Base-by-base conservation (phyloP, 2,329 filamentous ascomycete genomes). In the Zymoseptoria crescenta region DNA sequence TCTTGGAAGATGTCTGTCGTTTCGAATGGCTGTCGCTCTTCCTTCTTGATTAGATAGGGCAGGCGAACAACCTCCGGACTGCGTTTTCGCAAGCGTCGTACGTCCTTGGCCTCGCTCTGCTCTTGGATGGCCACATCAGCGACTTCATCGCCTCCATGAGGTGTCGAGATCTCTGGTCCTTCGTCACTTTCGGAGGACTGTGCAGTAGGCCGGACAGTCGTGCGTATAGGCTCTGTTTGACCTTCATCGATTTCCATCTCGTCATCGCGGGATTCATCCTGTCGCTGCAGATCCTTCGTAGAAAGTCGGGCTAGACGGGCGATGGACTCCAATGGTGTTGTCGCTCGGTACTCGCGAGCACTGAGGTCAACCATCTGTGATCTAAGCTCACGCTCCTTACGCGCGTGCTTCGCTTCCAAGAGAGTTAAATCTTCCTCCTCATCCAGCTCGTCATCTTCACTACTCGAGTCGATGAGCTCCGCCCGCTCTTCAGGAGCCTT, bases 361-460 rank as follows among this genome's bases (percentile, higher is more conserved):
- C 74, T 77, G 7, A 80, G 63, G 57, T 80, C 76, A 21, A 76
- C 69, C 56, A 75, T 72, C 60, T 75, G 74, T 3, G 75, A 69
- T 62, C 76, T 75, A 5, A 80, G 69, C 54, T 72, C 69, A 10
- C 76, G 69, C 63, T 77, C 78, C 59, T 77, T 73, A 8, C 74
- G 70, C 50, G 77, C 76, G 61, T 77, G 79, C 54, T 76, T 79
- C 4, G 74, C 75, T 65, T 79, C 75, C 20, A 74, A 74, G 30
- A 77, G 72, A 8, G 75, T 75, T 56, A 77, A 74, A 56, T 79
- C 77, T 62, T 79, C 76, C 59, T 80, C 76, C 54, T 76, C 76
- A 55, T 80, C 77, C 35, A 45, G 4, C 35, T 45, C 35, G 13
- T 45, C 35, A 20, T 80, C 77, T 49, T 74, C 73, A 21, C 76